Percentiles rank a stretch among this genome's conserved stretches.
Evolutionary conservation across 2,329 filamentous ascomycete species (phyloP).

Genomic region (Talaromyces sp.): DNA sequence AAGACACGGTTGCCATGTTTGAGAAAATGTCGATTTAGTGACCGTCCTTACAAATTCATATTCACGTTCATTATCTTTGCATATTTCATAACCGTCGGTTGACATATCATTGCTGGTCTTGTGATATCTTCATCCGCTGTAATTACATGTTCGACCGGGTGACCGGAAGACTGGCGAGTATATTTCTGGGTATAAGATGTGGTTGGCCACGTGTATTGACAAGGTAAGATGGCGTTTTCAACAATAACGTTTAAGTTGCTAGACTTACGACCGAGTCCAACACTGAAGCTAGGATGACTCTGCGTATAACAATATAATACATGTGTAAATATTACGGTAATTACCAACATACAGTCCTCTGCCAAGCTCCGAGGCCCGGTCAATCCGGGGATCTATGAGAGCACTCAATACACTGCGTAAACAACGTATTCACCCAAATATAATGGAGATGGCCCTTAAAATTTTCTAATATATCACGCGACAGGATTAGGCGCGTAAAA

Average conservation of each 20-base stretch:
- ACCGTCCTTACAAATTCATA: not conserved
- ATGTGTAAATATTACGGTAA: not conserved
- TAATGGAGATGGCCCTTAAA: not conserved
- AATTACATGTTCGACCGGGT: not conserved
- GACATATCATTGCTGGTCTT: not conserved
- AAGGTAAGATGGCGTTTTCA: not conserved
- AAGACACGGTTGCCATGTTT: conserved; percentile 12
- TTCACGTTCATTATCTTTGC: not conserved
- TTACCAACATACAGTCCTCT: not conserved
- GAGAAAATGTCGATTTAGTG: conserved; percentile 5
- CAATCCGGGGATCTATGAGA: not conserved
- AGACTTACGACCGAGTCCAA: not conserved
- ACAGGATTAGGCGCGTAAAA: too few species aligned
- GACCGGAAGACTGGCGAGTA: not conserved
- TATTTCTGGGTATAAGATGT: not conserved
- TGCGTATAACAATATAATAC: not conserved
- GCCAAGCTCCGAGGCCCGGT: not conserved
- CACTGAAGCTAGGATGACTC: not conserved
- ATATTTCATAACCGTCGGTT: not conserved
- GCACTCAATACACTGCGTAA: not conserved
- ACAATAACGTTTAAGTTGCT: not conserved
- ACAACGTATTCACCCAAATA: not conserved
- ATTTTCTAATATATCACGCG: too few species aligned
- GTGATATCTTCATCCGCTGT: not conserved
- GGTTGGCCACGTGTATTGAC: not conserved